phyloP scores from a whole-genome alignment of 345 rosid species.

The Mallotus nudiflorus region DNA sequence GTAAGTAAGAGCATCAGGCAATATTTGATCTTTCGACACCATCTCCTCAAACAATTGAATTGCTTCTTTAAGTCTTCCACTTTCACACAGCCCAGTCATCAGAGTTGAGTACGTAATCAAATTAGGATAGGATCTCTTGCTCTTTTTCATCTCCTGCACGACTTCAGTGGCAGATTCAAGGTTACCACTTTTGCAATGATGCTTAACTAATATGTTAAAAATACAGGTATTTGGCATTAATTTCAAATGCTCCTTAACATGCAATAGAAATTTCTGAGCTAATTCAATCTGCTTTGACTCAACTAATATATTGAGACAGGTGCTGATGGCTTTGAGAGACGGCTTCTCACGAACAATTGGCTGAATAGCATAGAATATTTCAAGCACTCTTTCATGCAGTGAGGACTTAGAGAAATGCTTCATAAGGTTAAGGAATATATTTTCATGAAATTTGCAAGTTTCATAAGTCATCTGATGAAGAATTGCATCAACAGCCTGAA shows the following conservation, averaged over 20 bases:
- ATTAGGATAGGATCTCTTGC: conserved; percentile 62
- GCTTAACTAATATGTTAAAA: conserved; percentile 81
- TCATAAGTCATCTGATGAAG: conserved; percentile 78
- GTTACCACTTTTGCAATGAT: conserved; percentile 71
- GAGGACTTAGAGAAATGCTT: conserved; percentile 57
- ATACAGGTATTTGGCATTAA: conserved; percentile 83
- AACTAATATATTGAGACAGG: conserved; percentile 78
- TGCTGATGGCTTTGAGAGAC: conserved; percentile 75
- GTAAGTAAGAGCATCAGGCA: conserved; percentile 76
- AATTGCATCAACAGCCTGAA: conserved; percentile 70
- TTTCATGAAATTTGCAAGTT: conserved; percentile 82
- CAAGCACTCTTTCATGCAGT: conserved; percentile 57
- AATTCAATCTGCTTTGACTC: conserved; percentile 61
- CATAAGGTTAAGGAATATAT: conserved; percentile 73
- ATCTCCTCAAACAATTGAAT: conserved; percentile 73
- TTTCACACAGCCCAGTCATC: conserved; percentile 57
- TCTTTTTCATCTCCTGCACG: conserved; percentile 70
- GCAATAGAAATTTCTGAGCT: conserved; percentile 51
- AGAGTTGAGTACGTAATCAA: conserved; percentile 74
- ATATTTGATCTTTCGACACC: conserved; percentile 67
- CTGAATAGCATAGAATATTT: conserved; percentile 68
- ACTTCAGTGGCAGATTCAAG: conserved; percentile 60
- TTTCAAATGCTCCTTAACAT: conserved; percentile 41
- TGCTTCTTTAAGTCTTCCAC: conserved; percentile 69
- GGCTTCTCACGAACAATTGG: conserved; percentile 73